phyloP scores from a whole-genome alignment of 139 green algal genomes.

The Pedinophyceae sp. region DNA sequence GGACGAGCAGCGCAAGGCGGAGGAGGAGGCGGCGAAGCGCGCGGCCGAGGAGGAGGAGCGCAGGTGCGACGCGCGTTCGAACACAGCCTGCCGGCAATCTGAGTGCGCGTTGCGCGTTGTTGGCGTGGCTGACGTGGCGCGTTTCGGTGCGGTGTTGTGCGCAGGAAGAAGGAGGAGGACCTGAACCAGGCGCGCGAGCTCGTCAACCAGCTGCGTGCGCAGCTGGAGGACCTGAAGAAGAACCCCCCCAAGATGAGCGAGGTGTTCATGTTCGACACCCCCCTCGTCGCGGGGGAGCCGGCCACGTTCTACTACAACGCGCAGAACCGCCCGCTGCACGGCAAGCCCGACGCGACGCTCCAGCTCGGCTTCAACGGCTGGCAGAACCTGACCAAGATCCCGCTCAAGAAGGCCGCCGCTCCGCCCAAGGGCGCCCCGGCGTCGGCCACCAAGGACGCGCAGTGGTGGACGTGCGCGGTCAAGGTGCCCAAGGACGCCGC shows the following conservation, averaged over 20 bases:
- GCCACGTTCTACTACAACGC: not conserved
- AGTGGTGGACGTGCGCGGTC: not conserved
- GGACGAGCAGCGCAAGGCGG: conserved; percentile 1
- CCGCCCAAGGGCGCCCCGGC: not conserved
- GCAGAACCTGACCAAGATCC: conserved; percentile 1
- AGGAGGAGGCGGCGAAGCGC: conserved; percentile 8
- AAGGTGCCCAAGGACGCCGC: conserved; percentile 28
- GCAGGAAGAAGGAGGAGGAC: conserved; percentile 1
- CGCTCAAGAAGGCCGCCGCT: conserved; percentile 4
- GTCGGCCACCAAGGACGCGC: not conserved
- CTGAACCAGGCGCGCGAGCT: not conserved
- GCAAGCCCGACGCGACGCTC: not conserved
- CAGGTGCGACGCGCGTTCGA: too few species aligned
- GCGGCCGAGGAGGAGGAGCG: conserved; percentile 14
- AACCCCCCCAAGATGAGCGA: not conserved
- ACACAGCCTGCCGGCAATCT: too few species aligned
- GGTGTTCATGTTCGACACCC: conserved; percentile 2
- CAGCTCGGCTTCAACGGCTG: conserved; percentile 12
- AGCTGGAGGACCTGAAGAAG: not conserved
- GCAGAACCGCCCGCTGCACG: not conserved
- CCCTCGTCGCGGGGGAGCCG: not conserved
- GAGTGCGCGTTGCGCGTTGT: too few species aligned
- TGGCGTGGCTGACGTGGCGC: too few species aligned
- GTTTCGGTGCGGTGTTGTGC: too few species aligned
- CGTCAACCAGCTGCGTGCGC: not conserved